Conservation (phyloP, 371 early-diverging fungal species). For the Enterospora canceri region DNA sequence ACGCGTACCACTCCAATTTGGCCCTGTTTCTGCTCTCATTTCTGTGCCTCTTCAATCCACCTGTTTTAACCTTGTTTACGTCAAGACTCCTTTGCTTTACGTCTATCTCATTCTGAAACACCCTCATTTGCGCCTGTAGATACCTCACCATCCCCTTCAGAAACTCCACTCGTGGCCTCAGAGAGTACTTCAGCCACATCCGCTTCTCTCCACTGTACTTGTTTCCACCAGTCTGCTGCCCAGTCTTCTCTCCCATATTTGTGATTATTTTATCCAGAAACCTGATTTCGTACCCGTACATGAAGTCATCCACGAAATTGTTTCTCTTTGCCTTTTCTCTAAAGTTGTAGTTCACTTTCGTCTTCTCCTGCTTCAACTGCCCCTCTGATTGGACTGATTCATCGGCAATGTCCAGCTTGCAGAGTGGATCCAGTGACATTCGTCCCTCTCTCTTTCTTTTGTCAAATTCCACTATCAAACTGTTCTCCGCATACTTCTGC, state of each 20-base stretch:
- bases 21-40: slow-evolving; percentile 35
- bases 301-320: slow-evolving; percentile 27
- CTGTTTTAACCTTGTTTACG: slow-evolving; percentile 11
- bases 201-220: slow-evolving; percentile 34
- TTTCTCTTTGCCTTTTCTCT: background rate
- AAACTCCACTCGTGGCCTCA: slow-evolving; percentile 30
- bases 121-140: slow-evolving; percentile 24
- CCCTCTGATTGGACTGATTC: background rate
- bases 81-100: slow-evolving; percentile 14
- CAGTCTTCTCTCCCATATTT: background rate
- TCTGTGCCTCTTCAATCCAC: slow-evolving; percentile 27
- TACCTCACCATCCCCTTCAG: slow-evolving; percentile 18
- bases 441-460: background rate
- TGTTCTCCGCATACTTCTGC: background rate
- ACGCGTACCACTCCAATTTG: slow-evolving; percentile 45
- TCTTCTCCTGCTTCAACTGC: background rate
- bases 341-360: background rate
- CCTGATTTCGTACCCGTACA: slow-evolving; percentile 26
- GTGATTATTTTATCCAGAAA: slow-evolving; percentile 40
- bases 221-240: slow-evolving; percentile 41
- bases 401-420: background rate
- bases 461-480: background rate
- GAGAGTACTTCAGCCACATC: slow-evolving; percentile 22
- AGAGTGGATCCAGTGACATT: background rate
- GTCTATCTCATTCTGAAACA: slow-evolving; percentile 22